phyloP scores from a whole-genome alignment of 148 eudicot species.

The Amaranthus palmeri region DNA sequence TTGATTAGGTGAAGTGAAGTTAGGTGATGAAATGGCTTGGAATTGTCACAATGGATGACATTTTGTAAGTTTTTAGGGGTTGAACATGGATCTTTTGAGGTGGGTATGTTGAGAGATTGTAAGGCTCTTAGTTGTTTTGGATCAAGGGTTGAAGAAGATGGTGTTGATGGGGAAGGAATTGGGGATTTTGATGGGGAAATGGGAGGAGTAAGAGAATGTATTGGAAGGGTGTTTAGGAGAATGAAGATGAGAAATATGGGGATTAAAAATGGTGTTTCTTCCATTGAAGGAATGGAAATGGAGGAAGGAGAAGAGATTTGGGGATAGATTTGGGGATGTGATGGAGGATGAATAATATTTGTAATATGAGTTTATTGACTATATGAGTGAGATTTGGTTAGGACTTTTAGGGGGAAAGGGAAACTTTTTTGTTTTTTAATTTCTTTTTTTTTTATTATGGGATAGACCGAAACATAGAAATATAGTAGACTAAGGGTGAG shows the following conservation, averaged over 20 bases:
- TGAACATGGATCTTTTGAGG: constrained; percentile 61
- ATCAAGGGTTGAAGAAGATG: constrained; percentile 50
- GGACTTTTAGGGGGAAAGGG: too few species aligned
- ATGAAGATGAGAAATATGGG: constrained; percentile 12
- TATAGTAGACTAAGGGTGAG: too few species aligned
- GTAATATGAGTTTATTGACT: too few species aligned
- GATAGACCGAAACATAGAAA: too few species aligned
- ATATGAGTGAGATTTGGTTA: too few species aligned
- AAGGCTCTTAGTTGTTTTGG: constrained; percentile 71
- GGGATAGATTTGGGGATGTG: background rate
- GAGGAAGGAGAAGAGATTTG: background rate
- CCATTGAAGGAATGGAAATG: constrained; percentile 4
- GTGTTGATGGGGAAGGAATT: constrained; percentile 6
- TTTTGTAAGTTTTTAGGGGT: constrained; percentile 21
- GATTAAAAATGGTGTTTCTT: background rate
- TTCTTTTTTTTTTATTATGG: too few species aligned
- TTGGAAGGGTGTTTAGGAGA: constrained; percentile 24
- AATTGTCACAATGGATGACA: constrained; percentile 47
- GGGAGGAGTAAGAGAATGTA: constrained; percentile 8
- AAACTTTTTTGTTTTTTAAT: too few species aligned
- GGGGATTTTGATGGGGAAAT: constrained; percentile 17
- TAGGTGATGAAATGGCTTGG: constrained; percentile 60
- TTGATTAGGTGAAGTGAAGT: constrained; percentile 51
- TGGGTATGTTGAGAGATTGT: constrained; percentile 59
- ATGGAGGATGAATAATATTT: too few species aligned